Evolutionary conservation across 139 green algal species (phyloP).

Genomic region (Micromonas commoda): DNA sequence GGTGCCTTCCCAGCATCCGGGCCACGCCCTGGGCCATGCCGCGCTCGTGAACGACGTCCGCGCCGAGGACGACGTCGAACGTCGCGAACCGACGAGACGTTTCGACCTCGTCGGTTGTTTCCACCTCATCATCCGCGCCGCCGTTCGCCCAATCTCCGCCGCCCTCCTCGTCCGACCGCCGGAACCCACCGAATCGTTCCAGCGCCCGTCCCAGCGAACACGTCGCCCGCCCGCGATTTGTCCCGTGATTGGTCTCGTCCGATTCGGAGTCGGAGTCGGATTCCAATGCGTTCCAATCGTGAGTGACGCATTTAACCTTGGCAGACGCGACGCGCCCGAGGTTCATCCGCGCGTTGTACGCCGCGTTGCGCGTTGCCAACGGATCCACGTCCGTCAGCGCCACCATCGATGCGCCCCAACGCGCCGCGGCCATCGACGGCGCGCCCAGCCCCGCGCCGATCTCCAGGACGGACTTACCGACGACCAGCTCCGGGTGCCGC

Average conservation of each 20-base stretch:
- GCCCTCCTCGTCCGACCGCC: too few relatives aligned
- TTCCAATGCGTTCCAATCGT: too few relatives aligned
- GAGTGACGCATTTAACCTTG: too few relatives aligned
- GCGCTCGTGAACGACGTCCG: constrained; percentile 10
- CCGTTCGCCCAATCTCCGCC: too few relatives aligned
- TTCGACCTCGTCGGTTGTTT: background rate
- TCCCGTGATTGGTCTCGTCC: too few relatives aligned
- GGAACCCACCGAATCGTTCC: too few relatives aligned
- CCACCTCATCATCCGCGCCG: background rate
- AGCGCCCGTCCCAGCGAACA: too few relatives aligned
- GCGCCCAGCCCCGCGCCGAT: background rate
- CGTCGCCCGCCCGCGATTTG: too few relatives aligned
- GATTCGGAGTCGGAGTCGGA: too few relatives aligned
- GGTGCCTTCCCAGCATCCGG: background rate
- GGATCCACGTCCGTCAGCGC: background rate
- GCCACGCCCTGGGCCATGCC: background rate
- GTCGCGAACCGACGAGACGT: background rate
- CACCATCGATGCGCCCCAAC: too few relatives aligned
- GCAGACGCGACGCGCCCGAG: background rate
- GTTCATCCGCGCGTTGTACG: background rate
- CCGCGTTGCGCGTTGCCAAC: background rate
- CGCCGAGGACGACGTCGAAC: constrained; percentile 6
- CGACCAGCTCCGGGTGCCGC: background rate
- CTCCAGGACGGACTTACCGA: background rate
- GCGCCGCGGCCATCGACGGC: background rate